phyloP scores from a whole-genome alignment of 306 rosid species.

The Medicago truncatula region MtrunA17r5.0-ANR NC_053045.1:40691501-40692000 shows the following conservation, averaged over 20 bases:
- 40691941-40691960: slow-evolving; percentile 31
- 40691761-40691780: slow-evolving; percentile 80
- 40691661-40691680: slow-evolving; percentile 98
- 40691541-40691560: slow-evolving; percentile 62
- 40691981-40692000: slow-evolving; percentile 73
- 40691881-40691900: slow-evolving; percentile 61
- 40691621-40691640: slow-evolving; percentile 82
- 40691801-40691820: slow-evolving; percentile 50
- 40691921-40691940: not conserved
- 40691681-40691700: slow-evolving; percentile 69
- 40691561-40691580: slow-evolving; percentile 73
- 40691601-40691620: slow-evolving; percentile 72
- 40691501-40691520: slow-evolving; percentile 68
- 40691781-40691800: slow-evolving; percentile 70
- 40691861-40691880: slow-evolving; percentile 53
- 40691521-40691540: slow-evolving; percentile 62
- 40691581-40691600: slow-evolving; percentile 67
- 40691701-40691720: slow-evolving; percentile 66
- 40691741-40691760: slow-evolving; percentile 49
- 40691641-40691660: slow-evolving; percentile 65
- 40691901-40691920: slow-evolving; percentile 71
- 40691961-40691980: slow-evolving; percentile 63
- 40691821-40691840: slow-evolving; percentile 48
- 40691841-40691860: slow-evolving; percentile 6
- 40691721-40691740: slow-evolving; percentile 54